These are phyloP conservation scores for Miscanthus lutarioriparius DNA, from an alignment of 176 grass and related monocot genomes.

Conservation along the genomic window DNA sequence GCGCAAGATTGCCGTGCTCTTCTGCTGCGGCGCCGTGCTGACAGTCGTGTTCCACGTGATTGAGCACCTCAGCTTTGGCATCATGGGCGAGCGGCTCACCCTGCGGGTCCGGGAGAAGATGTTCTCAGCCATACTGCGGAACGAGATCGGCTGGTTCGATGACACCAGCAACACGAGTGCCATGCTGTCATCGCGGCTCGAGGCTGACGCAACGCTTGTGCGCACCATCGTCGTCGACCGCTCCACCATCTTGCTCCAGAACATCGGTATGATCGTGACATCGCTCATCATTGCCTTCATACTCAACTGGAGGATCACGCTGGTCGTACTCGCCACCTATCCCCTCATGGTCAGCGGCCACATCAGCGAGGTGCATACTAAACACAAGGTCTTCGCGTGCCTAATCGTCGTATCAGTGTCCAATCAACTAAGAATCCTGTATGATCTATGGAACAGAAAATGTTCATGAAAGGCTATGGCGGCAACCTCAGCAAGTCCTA, in stretches of 20 bases:
- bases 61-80: slow-evolving; percentile 93
- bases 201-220: slow-evolving; percentile 84
- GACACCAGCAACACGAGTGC: slow-evolving; percentile 69
- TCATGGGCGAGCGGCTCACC: slow-evolving; percentile 92
- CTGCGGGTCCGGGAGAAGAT: slow-evolving; percentile 84
- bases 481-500: slow-evolving; percentile 81
- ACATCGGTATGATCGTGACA: slow-evolving; percentile 85
- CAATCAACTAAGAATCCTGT: background rate
- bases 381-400: background rate
- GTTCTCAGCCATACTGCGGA: slow-evolving; percentile 82
- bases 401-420: background rate
- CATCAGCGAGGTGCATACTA: slow-evolving; percentile 77
- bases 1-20: slow-evolving; percentile 78
- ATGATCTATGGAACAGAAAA: slow-evolving; percentile 54
- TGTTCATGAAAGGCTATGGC: slow-evolving; percentile 98
- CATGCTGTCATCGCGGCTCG: slow-evolving; percentile 83
- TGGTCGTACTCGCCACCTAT: slow-evolving; percentile 82
- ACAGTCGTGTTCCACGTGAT: slow-evolving; percentile 75
- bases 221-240: slow-evolving; percentile 92
- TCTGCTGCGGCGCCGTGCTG: slow-evolving; percentile 66
- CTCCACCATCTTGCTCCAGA: slow-evolving; percentile 87
- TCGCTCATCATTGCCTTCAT: slow-evolving; percentile 90
- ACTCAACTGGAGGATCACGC: slow-evolving; percentile 89
- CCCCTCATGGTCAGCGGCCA: slow-evolving; percentile 93
- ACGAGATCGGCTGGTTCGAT: slow-evolving; percentile 95